A percentile compares a stretch with the other conserved stretches of the same genome.
phyloP scores from a whole-genome alignment of 495 filamentous ascomycete genomes.

The Cetradonia linearis region DNA sequence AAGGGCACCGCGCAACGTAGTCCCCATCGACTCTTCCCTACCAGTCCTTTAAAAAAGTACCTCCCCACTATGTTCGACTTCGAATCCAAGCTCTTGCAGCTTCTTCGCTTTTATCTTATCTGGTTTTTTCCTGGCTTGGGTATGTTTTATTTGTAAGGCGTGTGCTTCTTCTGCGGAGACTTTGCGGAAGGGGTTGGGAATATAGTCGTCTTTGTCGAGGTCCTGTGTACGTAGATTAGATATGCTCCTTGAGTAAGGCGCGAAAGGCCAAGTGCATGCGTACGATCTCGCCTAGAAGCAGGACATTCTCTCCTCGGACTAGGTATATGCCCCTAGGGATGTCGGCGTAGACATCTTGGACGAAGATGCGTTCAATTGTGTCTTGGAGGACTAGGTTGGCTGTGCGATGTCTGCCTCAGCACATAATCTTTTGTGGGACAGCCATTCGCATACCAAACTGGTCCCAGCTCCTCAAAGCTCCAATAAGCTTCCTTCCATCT shows the following conservation, averaged over 20 bases:
- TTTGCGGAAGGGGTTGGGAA: conserved; percentile 57
- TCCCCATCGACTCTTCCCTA: background rate
- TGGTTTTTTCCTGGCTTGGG: conserved; percentile 52
- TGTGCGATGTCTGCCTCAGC: conserved; percentile 28
- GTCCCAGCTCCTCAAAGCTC: conserved; percentile 92
- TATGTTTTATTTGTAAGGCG: conserved; percentile 58
- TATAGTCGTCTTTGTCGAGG: conserved; percentile 84
- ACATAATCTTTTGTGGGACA: background rate
- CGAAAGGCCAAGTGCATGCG: conserved; percentile 18
- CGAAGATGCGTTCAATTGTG: conserved; percentile 77
- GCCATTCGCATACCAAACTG: conserved; percentile 65
- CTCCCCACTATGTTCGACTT: conserved; percentile 74
- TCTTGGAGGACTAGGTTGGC: conserved; percentile 92
- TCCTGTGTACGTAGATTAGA: conserved; percentile 42
- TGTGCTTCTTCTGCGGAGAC: conserved; percentile 61
- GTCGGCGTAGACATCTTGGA: conserved; percentile 63
- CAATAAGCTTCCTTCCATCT: conserved; percentile 87
- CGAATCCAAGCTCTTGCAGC: conserved; percentile 69
- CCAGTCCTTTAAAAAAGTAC: conserved; percentile 49
- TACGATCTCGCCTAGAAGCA: conserved; percentile 85
- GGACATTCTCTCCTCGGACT: conserved; percentile 86
- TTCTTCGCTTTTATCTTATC: conserved; percentile 62
- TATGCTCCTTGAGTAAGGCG: background rate
- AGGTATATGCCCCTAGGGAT: conserved; percentile 73
- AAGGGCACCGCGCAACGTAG: background rate